Base-by-base conservation (phyloP, 2,329 filamentous ascomycete genomes). In the Exophiala mesophila region DNA sequence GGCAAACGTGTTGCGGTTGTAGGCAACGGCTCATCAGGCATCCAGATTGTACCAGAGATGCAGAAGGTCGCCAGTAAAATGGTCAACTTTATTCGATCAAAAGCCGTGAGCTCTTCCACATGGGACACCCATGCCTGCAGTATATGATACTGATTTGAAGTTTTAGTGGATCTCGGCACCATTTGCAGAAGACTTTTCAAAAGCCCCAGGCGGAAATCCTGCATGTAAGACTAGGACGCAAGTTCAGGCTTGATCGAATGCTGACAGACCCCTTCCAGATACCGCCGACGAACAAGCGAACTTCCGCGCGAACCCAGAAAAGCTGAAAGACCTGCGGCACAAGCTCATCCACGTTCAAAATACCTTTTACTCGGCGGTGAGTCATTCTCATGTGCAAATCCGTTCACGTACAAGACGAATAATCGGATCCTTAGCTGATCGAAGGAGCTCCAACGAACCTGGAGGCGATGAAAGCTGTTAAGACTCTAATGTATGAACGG, bases 11-110 rank as follows among this genome's bases (percentile, higher is more conserved):
- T 59, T 3, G 57, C 54, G 2, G 39, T 59, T 13, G 52, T 59
- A 24, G 52, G 57, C 5, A 55, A 51, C 36, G 57, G 56, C 8
- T 55, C 54, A 1, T 52, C 47, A 2, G 55, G 48, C 0, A 54
- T 56, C 7, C 55, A 58, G 23, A 47, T 57, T 26, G 55, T 67
- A 9, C 64, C 66, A 0, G 61, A 60, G 1, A 60, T 68, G 33
- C 63, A 68, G 36, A 61, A 62, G 8, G 52, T 63, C 12, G 64
- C 60, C 26, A 42, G 49, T 12, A 32, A 55, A 7, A 52, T 60
- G 12, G 42, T 52, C 12, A 57, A 53, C 33, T 57, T 57, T 10
- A 50, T 55, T 21, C 49, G 56, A 21, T 44, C 36, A 8, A 41
- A 36, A 40, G 17, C 24, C 38, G 46, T 13, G 44, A 53, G 21